Conservation (phyloP, 2,329 filamentous ascomycete species). For the Penicillium occitanis region DNA sequence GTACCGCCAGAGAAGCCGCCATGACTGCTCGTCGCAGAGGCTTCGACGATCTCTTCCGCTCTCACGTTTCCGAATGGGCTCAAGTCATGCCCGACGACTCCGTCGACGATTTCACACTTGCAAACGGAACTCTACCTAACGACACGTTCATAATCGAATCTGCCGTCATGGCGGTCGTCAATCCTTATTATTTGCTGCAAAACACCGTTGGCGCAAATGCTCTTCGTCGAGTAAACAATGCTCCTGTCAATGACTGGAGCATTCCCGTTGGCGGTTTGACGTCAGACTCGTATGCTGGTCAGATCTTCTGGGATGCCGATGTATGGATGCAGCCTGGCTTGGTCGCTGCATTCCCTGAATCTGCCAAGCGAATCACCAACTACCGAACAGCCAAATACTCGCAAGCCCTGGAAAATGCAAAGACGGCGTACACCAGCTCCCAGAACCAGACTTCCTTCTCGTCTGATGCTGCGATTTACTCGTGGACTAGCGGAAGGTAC, state of each 20-base stretch:
- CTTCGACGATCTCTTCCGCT: conserved; percentile 54
- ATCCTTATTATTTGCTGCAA: conserved; percentile 50
- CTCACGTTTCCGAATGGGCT: conserved; percentile 64
- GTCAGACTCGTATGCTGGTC: conserved; percentile 66
- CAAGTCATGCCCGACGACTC: conserved; percentile 59
- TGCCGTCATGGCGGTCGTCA: conserved; percentile 50
- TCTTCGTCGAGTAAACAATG: conserved; percentile 50
- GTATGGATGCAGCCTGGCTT: conserved; percentile 69
- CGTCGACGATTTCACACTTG: conserved; percentile 62
- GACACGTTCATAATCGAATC: conserved; percentile 58
- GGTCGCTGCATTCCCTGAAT: conserved; percentile 62
- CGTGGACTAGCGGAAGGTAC: conserved; percentile 66
- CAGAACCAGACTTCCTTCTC: conserved; percentile 61
- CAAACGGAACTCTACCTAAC: conserved; percentile 57
- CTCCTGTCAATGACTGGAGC: conserved; percentile 60
- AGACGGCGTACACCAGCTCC: conserved; percentile 56
- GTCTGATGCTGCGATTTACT: conserved; percentile 60
- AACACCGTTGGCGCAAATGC: conserved; percentile 57
- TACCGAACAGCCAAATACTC: conserved; percentile 60
- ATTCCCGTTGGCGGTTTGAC: conserved; percentile 67
- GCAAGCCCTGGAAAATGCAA: conserved; percentile 62
- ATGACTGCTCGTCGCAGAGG: conserved; percentile 52
- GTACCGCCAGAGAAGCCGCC: conserved; percentile 57
- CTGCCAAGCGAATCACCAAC: conserved; percentile 63
- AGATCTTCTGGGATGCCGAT: conserved; percentile 66